phyloP scores from a whole-genome alignment of 139 green algal genomes.

The Asterochloris erici region DNA sequence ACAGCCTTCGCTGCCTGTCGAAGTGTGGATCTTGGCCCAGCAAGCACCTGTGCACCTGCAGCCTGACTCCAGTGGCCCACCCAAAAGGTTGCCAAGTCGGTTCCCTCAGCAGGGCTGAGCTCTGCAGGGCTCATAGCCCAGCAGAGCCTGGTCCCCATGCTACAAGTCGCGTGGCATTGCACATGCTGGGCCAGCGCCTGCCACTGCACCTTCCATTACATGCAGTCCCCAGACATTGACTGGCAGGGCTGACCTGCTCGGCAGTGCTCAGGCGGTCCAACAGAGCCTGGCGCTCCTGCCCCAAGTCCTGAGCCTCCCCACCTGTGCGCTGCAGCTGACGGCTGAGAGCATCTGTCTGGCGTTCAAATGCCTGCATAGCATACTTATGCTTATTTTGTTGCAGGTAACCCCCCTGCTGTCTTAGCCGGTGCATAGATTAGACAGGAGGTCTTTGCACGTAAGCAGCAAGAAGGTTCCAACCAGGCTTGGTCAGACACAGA shows the following conservation, averaged over 20 bases:
- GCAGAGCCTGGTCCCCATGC: no score
- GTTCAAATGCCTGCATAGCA: conserved; percentile 54
- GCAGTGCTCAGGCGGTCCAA: conserved; percentile 58
- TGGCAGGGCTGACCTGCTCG: conserved; percentile 45
- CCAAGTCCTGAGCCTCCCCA: conserved; percentile 42
- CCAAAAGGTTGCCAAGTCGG: no score
- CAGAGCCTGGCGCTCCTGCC: conserved; percentile 47
- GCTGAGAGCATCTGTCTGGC: conserved; percentile 61
- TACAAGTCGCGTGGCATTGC: no score
- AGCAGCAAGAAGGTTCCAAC: neutral
- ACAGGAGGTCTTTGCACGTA: neutral
- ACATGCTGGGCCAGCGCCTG: no score
- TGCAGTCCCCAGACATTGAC: neutral
- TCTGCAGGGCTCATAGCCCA: no score
- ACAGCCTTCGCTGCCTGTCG: no score
- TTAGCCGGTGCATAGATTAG: neutral
- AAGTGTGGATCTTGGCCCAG: no score
- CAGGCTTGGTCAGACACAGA: neutral
- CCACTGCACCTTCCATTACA: no score
- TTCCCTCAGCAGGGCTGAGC: no score
- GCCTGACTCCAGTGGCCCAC: no score
- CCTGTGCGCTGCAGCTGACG: conserved; percentile 48
- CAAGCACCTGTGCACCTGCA: no score
- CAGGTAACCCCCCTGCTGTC: neutral
- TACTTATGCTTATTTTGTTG: neutral